phyloP scores from a whole-genome alignment of 257 asterid genomes.

The Coffea canephora region DNA sequence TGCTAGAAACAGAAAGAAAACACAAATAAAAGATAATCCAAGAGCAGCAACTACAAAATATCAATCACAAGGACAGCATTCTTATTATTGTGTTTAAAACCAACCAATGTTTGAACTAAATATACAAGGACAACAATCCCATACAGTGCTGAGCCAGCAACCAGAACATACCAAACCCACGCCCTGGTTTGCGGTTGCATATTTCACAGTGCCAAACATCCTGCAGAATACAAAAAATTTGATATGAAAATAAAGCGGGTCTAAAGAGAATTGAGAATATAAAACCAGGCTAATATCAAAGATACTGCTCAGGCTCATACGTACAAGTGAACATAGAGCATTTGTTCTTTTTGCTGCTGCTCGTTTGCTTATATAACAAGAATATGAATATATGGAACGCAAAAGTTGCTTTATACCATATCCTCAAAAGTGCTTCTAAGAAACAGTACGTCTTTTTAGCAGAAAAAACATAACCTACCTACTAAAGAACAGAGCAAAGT shows the following conservation, averaged over 20 bases:
- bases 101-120: background rate
- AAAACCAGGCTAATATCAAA: background rate
- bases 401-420: background rate
- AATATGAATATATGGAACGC: background rate
- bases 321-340: background rate
- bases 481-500: background rate
- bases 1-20: background rate
- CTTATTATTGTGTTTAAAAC: background rate
- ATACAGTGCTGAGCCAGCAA: background rate
- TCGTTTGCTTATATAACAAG: too few relatives aligned
- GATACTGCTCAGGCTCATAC: background rate
- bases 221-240: constrained; percentile 41
- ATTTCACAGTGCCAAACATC: constrained; percentile 99
- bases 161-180: constrained; percentile 81
- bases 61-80: background rate
- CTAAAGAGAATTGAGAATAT: background rate
- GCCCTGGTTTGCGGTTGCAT: constrained; percentile 97
- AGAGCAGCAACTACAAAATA: background rate
- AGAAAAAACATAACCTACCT: background rate
- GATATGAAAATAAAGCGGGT: background rate
- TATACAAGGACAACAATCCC: background rate
- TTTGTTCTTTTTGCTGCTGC: too few relatives aligned
- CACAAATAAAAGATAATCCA: background rate
- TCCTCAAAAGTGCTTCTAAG: background rate
- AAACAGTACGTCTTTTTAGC: background rate